phyloP scores from a whole-genome alignment of 1,284 basidiomycete species.

The Microbotryum lychnidis-dioicae region DNA sequence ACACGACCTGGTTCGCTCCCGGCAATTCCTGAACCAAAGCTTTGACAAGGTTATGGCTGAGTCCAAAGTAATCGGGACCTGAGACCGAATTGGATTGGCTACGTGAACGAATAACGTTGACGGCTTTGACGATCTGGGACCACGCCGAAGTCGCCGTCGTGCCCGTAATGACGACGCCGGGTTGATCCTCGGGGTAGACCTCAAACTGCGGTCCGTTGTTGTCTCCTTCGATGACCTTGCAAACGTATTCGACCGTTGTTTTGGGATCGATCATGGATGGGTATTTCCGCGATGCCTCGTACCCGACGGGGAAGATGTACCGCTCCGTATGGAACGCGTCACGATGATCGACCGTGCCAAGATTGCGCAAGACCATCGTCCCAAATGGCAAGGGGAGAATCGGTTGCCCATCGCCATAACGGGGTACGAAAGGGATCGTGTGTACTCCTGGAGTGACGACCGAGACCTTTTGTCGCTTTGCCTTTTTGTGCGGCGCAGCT shows the following conservation, averaged over 20 bases:
- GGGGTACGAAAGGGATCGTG: constrained; percentile 63
- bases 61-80: constrained; percentile 71
- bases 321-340: constrained; percentile 67
- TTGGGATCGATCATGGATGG: constrained; percentile 60
- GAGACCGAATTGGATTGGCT: constrained; percentile 74
- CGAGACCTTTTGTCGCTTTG: constrained; percentile 66
- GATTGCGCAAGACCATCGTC: constrained; percentile 64
- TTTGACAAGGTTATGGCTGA: constrained; percentile 74
- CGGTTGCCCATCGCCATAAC: constrained; percentile 56
- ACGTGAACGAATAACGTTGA: constrained; percentile 63
- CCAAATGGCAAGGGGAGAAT: constrained; percentile 65
- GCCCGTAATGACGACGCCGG: constrained; percentile 59
- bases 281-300: constrained; percentile 65
- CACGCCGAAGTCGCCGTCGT: constrained; percentile 76
- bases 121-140: constrained; percentile 66
- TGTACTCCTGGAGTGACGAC: constrained; percentile 63
- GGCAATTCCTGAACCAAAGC: constrained; percentile 70
- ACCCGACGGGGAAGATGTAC: constrained; percentile 74
- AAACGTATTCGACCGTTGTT: constrained; percentile 61
- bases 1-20: constrained; percentile 56
- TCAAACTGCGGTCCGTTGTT: constrained; percentile 66
- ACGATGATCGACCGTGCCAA: constrained; percentile 45
- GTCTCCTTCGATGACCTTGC: constrained; percentile 69
- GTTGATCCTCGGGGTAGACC: constrained; percentile 58
- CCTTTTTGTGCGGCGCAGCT: constrained; percentile 37